Base-by-base conservation (phyloP, 345 rosid genomes). In the Gossypium australe region DNA sequence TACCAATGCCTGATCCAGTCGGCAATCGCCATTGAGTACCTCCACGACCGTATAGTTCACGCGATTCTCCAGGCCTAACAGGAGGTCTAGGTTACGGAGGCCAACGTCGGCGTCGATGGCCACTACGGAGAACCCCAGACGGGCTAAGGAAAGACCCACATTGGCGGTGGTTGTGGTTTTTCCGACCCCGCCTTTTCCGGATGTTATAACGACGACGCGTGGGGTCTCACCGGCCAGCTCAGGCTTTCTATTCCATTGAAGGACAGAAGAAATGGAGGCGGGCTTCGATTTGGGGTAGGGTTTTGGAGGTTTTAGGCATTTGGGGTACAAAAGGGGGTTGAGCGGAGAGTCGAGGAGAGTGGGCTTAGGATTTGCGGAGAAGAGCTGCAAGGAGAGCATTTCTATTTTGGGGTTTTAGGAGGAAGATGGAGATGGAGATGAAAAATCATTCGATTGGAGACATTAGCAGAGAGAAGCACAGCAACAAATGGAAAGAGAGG, bases 101-200 rank as follows among this genome's bases (percentile, higher is more conserved):
- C 97, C 98, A 41, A 92, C 94, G 80, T 95, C 99, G 0, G 95
- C 97, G 77, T 95, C 99, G 14, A 95, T 87, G 1, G 97, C 88
- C 14, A 95, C 98, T 0, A 92, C 98, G 7, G 93, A 89, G 89
- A 89, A 92, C 67, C 99, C 99, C 25, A 91, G 85, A 41, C 98
- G 93, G 47, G 99, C 97, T 1, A 95, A 83, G 48, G 99, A 95
- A 84, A 95, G 97, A 7, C 98, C 98, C 11, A 95, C 89, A 52
- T 95, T 95, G 14, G 99, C 97, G 7, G 98, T 91, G 75, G 99
- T 89, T 4, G 99, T 95, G 2, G 99, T 95, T 77, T 95, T 95
- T 0, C 99, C 98, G 64, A 95, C 98, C 9, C 99, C 99, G 7
- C 97, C 99, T 84, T 95, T 95, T 3, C 99, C 99, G 62, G 99